A percentile compares a stretch with the other conserved stretches of the same genome.
phyloP scores from a whole-genome alignment of 140 eudicot species.

The Ambrosia hybrid region DNA sequence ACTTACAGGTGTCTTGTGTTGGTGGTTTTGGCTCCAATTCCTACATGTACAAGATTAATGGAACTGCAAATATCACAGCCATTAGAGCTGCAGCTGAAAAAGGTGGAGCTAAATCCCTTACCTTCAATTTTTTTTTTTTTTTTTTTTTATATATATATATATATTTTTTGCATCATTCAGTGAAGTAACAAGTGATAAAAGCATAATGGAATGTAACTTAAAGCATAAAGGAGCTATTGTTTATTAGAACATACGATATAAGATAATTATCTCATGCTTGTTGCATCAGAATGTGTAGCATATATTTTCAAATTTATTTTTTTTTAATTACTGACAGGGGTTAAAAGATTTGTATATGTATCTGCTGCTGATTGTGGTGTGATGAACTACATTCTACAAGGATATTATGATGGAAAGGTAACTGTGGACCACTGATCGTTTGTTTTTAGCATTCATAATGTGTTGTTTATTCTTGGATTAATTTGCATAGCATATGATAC shows the following conservation, averaged over 20 bases:
- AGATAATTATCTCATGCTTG: not conserved
- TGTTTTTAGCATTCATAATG: not conserved
- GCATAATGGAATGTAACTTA: constrained; percentile 1
- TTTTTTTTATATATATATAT: too few relatives aligned
- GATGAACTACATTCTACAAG: constrained; percentile 73
- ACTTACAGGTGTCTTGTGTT: constrained; percentile 81
- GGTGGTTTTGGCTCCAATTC: constrained; percentile 94
- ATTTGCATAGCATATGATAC: not conserved
- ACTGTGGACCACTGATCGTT: constrained; percentile 9
- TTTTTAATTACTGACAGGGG: too few relatives aligned
- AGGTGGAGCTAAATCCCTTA: constrained; percentile 41
- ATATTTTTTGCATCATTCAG: not conserved
- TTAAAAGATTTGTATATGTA: constrained; percentile 62
- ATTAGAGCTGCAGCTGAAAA: constrained; percentile 91
- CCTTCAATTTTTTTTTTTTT: constrained; percentile 8
- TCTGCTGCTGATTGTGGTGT: constrained; percentile 94
- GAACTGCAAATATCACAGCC: constrained; percentile 90
- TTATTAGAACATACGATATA: not conserved
- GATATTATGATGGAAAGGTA: constrained; percentile 97
- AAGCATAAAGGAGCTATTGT: not conserved
- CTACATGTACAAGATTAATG: constrained; percentile 87
- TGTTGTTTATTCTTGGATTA: not conserved
- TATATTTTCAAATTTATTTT: too few relatives aligned
- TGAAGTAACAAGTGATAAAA: constrained; percentile 13
- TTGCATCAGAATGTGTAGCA: not conserved